Percentiles rank a stretch among this genome's conserved stretches.
phyloP scores from a whole-genome alignment of 176 grass and related monocot species.

The Triticum turgidum region DNA sequence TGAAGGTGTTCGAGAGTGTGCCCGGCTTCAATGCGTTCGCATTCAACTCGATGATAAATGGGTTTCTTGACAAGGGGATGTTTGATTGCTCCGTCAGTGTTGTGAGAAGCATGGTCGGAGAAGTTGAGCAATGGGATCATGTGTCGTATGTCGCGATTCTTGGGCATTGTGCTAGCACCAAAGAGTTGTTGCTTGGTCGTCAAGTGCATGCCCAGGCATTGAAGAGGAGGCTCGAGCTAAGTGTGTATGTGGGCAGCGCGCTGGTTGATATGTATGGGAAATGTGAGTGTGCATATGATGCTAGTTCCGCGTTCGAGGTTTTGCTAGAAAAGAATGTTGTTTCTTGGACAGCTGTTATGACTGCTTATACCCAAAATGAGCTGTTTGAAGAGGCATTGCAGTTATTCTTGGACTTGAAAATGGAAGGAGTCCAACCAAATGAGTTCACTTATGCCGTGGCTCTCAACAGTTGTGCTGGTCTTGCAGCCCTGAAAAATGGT shows the following conservation, averaged over 20 bases:
- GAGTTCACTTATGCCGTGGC: slow-evolving; percentile 68
- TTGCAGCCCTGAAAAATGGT: slow-evolving; percentile 69
- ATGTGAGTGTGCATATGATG: slow-evolving; percentile 47
- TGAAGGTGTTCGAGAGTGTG: slow-evolving; percentile 37
- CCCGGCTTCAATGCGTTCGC: slow-evolving; percentile 49
- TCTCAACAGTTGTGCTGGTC: slow-evolving; percentile 62
- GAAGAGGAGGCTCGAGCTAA: slow-evolving; percentile 57
- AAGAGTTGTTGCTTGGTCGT: slow-evolving; percentile 50
- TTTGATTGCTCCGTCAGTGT: slow-evolving; percentile 37
- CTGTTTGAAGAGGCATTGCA: slow-evolving; percentile 71
- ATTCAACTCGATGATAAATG: slow-evolving; percentile 75
- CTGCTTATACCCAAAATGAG: slow-evolving; percentile 62
- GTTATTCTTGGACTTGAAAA: slow-evolving; percentile 63
- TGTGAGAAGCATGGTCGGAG: slow-evolving; percentile 42
- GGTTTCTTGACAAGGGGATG: slow-evolving; percentile 54
- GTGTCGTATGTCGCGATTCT: slow-evolving; percentile 63
- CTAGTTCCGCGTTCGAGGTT: slow-evolving; percentile 43
- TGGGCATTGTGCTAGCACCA: slow-evolving; percentile 60
- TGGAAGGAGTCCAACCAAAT: slow-evolving; percentile 56
- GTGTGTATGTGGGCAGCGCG: slow-evolving; percentile 52
- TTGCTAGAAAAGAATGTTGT: slow-evolving; percentile 71
- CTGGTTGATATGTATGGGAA: slow-evolving; percentile 88
- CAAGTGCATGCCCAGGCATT: slow-evolving; percentile 64
- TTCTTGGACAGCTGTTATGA: slow-evolving; percentile 80
- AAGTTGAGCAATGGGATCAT: slow-evolving; percentile 66